Evolutionary conservation across 768 basidiomycete genomes (phyloP).

Genomic region (Multifurca ochricompacta): DNA sequence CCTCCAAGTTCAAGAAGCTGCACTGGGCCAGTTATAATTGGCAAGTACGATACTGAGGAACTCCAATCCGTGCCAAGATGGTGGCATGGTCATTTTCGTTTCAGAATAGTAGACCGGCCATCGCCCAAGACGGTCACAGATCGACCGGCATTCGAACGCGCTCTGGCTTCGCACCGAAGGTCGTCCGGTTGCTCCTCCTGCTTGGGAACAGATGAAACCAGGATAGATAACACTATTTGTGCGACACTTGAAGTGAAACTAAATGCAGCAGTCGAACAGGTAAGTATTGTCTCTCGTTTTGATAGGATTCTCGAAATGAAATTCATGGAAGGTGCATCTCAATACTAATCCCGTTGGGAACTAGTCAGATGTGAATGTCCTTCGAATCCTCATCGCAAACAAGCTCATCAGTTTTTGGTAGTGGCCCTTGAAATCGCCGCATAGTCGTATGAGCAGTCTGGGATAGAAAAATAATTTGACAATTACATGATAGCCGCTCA

Average conservation of each 20-base stretch:
- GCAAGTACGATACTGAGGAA: neutral
- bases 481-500: too few relatives aligned
- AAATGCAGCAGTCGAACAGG: neutral
- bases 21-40: neutral
- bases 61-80: constrained; percentile 3
- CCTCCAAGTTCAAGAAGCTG: neutral
- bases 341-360: neutral
- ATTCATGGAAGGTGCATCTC: neutral
- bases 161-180: neutral
- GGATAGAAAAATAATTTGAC: too few relatives aligned
- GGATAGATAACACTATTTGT: neutral
- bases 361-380: neutral
- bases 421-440: too few relatives aligned
- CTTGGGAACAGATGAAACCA: neutral
- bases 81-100: constrained; percentile 6
- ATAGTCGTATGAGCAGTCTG: too few relatives aligned
- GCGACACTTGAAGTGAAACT: neutral
- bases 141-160: constrained; percentile 2
- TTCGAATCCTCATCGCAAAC: too few relatives aligned
- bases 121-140: constrained; percentile 1
- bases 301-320: neutral
- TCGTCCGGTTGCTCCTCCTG: neutral
- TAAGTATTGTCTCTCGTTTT: neutral
- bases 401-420: too few relatives aligned
- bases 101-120: neutral